A percentile compares a stretch with the other conserved stretches of the same genome.
Conservation (phyloP, 169 alveolate genomes). For the Eimeria brunetti region DNA sequence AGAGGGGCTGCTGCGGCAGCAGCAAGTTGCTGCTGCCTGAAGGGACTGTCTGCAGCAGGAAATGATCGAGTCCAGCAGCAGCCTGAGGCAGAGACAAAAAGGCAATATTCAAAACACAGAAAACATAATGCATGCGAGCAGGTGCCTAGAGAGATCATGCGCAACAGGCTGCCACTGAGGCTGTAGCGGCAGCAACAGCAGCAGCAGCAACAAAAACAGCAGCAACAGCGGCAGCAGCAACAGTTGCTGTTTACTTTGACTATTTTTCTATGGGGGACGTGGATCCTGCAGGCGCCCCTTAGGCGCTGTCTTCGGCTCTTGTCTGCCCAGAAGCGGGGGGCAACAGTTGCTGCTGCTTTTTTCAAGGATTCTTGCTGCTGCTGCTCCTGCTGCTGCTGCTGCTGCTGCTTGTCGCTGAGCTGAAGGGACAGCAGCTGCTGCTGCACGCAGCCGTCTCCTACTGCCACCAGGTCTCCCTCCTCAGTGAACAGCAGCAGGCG, state of each 20-base stretch:
- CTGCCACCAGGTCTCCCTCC: slow-evolving; percentile 53
- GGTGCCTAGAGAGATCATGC: neutral
- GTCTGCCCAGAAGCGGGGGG: slow-evolving; percentile 77
- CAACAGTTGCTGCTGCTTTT: slow-evolving; percentile 45
- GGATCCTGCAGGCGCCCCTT: slow-evolving; percentile 43
- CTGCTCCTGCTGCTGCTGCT: slow-evolving; percentile 26
- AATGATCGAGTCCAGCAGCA: slow-evolving; percentile 50
- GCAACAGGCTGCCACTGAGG: neutral
- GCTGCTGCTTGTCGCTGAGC: neutral
- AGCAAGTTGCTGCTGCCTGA: neutral
- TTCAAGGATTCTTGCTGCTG: slow-evolving; percentile 34
- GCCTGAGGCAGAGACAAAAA: slow-evolving; percentile 8
- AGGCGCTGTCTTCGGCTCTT: slow-evolving; percentile 67
- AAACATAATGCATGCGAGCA: neutral
- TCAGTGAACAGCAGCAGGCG: slow-evolving; percentile 56
- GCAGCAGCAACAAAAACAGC: neutral
- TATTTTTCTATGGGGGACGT: slow-evolving; percentile 41
- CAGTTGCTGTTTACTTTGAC: slow-evolving; percentile 45
- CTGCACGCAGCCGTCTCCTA: slow-evolving; percentile 79
- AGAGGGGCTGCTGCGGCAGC: slow-evolving; percentile 25
- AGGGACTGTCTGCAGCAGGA: slow-evolving; percentile 16
- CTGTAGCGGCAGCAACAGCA: neutral
- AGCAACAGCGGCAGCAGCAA: neutral
- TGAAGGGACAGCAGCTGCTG: slow-evolving; percentile 28
- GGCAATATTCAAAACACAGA: neutral